Conservation (phyloP, 768 basidiomycete species). For the Kwoniella sp. region DNA sequence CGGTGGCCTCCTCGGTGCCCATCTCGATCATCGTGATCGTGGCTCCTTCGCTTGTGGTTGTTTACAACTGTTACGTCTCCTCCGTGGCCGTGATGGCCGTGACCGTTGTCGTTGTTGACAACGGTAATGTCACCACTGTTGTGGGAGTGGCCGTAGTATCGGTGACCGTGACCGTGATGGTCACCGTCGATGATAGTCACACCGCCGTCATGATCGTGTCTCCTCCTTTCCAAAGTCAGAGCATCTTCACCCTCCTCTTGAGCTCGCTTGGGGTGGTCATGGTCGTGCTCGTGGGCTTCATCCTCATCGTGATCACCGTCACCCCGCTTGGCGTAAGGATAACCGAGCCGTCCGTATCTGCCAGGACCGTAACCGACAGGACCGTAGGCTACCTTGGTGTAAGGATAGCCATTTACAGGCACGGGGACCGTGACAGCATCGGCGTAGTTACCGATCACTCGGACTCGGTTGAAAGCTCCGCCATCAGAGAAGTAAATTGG, state of each 20-base stretch:
- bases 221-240: background rate
- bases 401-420: background rate
- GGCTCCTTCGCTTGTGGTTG: slow-evolving; percentile 11
- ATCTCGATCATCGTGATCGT: slow-evolving; percentile 15
- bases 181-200: slow-evolving; percentile 18
- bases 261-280: background rate
- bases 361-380: slow-evolving; percentile 6
- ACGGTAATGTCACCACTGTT: slow-evolving; percentile 17
- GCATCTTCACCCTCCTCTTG: slow-evolving; percentile 1
- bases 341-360: slow-evolving; percentile 4
- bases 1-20: background rate
- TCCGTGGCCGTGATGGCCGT: slow-evolving; percentile 7
- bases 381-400: background rate
- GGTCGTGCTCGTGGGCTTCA: background rate
- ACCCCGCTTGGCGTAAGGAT: slow-evolving; percentile 10
- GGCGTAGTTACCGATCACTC: slow-evolving; percentile 12
- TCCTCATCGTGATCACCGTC: slow-evolving; percentile 4
- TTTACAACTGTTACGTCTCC: slow-evolving; percentile 24
- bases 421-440: background rate
- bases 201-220: slow-evolving; percentile 14
- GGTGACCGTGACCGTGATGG: slow-evolving; percentile 6
- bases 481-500: slow-evolving; percentile 30
- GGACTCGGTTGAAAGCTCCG: slow-evolving; percentile 20
- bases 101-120: slow-evolving; percentile 14
- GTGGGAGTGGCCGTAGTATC: slow-evolving; percentile 5